phyloP scores from a whole-genome alignment of 2,329 filamentous ascomycete genomes.

The Plectosphaerella cucumerina region DNA sequence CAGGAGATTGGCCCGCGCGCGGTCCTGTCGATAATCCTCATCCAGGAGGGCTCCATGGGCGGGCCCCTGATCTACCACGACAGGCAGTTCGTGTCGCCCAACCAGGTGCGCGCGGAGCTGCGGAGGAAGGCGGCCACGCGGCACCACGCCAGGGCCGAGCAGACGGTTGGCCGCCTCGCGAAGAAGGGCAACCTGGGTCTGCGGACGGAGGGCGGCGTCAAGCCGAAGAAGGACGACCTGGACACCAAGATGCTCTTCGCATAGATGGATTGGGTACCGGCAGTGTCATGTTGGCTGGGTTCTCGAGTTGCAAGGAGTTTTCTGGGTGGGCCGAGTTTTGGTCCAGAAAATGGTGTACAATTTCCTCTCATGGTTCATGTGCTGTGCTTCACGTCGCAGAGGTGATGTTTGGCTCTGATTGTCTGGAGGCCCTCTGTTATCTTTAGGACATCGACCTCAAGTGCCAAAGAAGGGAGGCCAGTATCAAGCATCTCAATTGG shows the following conservation, averaged over 20 bases:
- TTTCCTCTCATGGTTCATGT: too few species aligned
- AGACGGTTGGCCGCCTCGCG: conserved; percentile 64
- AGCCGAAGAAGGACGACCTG: conserved; percentile 62
- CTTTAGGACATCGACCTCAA: too few species aligned
- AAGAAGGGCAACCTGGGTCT: conserved; percentile 78
- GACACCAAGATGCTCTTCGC: conserved; percentile 76
- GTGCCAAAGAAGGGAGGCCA: too few species aligned
- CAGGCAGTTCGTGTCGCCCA: conserved; percentile 93
- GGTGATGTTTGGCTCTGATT: too few species aligned
- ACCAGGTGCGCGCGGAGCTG: conserved; percentile 84
- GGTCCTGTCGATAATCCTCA: conserved; percentile 60
- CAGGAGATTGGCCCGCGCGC: conserved; percentile 94
- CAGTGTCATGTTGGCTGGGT: too few species aligned
- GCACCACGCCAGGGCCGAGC: conserved; percentile 74
- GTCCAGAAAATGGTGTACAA: too few species aligned
- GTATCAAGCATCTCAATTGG: too few species aligned
- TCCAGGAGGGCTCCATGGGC: conserved; percentile 91
- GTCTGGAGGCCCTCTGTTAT: too few species aligned
- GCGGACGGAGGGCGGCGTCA: conserved; percentile 59
- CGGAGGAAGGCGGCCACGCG: conserved; percentile 70
- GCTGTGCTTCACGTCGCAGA: too few species aligned
- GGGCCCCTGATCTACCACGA: conserved; percentile 98
- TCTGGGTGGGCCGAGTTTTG: too few species aligned
- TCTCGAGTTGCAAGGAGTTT: too few species aligned
- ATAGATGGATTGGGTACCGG: conserved; percentile 29